Evolutionary conservation across 306 rosid genomes (phyloP).

Genomic region (Begonia fuchsioides): DNA sequence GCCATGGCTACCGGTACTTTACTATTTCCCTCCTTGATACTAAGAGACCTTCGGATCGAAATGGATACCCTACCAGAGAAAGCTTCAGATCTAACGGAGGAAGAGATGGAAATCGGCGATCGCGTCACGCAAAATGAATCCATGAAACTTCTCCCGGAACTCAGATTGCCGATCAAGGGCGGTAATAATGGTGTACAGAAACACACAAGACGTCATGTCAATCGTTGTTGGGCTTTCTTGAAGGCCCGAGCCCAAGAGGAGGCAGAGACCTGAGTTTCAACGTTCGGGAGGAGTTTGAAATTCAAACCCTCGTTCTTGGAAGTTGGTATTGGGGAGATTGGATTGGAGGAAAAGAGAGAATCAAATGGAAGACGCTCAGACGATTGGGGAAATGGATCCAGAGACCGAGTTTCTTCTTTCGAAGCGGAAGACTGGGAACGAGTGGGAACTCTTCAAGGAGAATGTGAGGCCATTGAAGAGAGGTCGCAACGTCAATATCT

Average conservation of each 20-base stretch:
- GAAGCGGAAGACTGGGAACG: slow-evolving; percentile 46
- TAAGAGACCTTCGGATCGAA: neutral
- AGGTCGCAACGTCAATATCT: slow-evolving; percentile 60
- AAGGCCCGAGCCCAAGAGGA: too few species aligned
- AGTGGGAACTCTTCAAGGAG: slow-evolving; percentile 90
- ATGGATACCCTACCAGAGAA: neutral
- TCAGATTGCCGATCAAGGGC: neutral
- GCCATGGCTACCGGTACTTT: slow-evolving; percentile 9
- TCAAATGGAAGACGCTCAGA: slow-evolving; percentile 4
- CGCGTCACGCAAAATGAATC: neutral
- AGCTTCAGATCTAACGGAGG: neutral
- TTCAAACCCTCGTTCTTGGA: too few species aligned
- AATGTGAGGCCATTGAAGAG: slow-evolving; percentile 84
- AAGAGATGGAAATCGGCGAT: neutral
- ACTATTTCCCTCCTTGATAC: neutral
- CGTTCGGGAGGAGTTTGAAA: too few species aligned
- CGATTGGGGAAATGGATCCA: slow-evolving; percentile 31
- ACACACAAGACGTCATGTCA: too few species aligned
- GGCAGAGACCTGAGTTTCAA: too few species aligned
- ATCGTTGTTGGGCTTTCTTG: too few species aligned
- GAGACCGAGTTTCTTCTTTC: slow-evolving; percentile 68
- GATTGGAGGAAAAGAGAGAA: too few species aligned
- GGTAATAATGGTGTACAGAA: too few species aligned
- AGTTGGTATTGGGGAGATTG: too few species aligned
- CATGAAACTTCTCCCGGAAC: neutral